Evolutionary conservation across 306 rosid genomes (phyloP), one percentile per base, ranked within the genome.

Genomic region (Prunus salicina): DNA sequence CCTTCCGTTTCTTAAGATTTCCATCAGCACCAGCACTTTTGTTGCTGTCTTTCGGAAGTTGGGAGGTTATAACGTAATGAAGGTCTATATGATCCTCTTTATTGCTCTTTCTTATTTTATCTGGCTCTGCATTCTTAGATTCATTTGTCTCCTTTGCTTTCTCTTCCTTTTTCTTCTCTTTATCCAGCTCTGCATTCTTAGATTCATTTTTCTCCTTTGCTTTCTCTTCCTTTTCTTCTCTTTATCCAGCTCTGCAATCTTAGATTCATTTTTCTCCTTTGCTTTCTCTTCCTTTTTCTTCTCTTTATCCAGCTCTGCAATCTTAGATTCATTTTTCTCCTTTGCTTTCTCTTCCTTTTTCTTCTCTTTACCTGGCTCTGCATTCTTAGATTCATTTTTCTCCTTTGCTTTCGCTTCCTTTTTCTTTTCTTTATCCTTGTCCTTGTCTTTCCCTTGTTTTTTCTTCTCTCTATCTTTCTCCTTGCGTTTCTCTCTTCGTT

Each of bases 1-100:
- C 88, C 88, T 88, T 95, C 80, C 99, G 84, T 84, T 96, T 96
- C 89, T 86, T 96, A 79, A 64, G 71, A 80, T 83, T 91, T 80
- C 81, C 88, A 58, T 80, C 89, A 43, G 71, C 50, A 73, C 78
- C 76, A 85, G 88, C 78, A 69, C 38, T 79, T 50, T 71, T 85
- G 64, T 82, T 75, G 85, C 69, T 61, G 81, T 82, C 93, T 78
- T 63, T 78, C 68, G 77, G 78, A 81, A 78, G 72, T 76, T 76
- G 88, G 83, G 90, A 3, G 49, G 82, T 64, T 66, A 63, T 78
- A 75, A 73, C 68, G 79, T 85, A 78, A 77, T 76, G 84, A 79
- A 63, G 53, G 77, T 84, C 82, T 58, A 82, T 12, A 68, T 61
- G 71, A 77, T 78, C 89, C 77, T 62, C 78, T 78, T 71, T 87